Evolutionary conservation across 192 early-diverging fungal genomes (phyloP), one percentile per base, ranked within the genome.

Genomic region (Backusella westeae): DNA sequence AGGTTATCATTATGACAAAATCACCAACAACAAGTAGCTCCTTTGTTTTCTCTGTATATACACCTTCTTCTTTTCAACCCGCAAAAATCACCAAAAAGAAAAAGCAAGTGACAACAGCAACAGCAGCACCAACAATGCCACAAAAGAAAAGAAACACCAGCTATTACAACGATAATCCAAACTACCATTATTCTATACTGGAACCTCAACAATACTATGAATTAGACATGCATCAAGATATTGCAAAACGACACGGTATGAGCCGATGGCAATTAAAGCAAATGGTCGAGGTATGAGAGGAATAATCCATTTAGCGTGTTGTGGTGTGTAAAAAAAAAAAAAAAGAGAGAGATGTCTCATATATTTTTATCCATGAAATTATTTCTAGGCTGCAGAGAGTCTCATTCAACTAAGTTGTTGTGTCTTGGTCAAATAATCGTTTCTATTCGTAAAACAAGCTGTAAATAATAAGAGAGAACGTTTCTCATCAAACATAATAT

Each of bases 391-490:
- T 63, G 56, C 56, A 63, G 56, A 63, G 23, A 63, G 56, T 63
- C 56, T 63, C 12, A 63, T 63, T 29, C 56, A 63, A 63, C 56
- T 63, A 63, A 63, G 56, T 63, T 63, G 56, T 4, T 63, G 56
- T 63, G 56, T 63, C 56, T 63, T 63, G 56, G 56, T 63, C 4
- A 63, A 63, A 63, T 63, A 32, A 29, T 63, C 23, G 56, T 12
- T 29, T 26, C 8, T 63, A 23, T 56, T 56, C 21, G n/a, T 26
- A 63, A 63, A 29, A 63, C 8, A 63, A 63, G 10, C 7, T 63
- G 56, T 63, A 63, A 63, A 63, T 63, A 63, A 63, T 29, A 63
- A 63, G 46, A n/a, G 46, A 49, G 6, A n/a, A 49, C 19, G 4
- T 23, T 32, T 59, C 53, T 23, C 53, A 59, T 59, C 53, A 59